phyloP scores from a whole-genome alignment of 2,329 filamentous ascomycete species.

The Colletotrichum eremochloae region DNA sequence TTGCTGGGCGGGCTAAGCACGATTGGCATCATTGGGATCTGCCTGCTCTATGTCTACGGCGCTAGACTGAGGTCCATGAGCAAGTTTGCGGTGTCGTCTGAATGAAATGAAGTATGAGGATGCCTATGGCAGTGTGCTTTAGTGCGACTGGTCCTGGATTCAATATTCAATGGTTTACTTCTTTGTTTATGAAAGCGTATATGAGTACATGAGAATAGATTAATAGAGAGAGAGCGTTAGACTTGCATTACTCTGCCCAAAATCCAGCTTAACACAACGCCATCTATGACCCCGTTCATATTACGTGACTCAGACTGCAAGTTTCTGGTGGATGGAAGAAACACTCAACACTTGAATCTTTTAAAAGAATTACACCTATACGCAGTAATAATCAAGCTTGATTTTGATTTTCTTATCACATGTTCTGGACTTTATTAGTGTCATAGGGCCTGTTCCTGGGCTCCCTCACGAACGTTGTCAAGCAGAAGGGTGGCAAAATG shows the following conservation, averaged over 20 bases:
- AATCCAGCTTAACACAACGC: neutral
- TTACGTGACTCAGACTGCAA: too few relatives aligned
- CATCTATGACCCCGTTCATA: neutral
- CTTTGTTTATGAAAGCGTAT: neutral
- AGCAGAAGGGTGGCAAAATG: too few relatives aligned
- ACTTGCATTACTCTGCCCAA: neutral
- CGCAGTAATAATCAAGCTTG: too few relatives aligned
- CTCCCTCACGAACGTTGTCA: too few relatives aligned
- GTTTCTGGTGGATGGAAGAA: too few relatives aligned
- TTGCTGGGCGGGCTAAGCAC: conserved; percentile 68
- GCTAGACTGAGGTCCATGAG: conserved; percentile 67
- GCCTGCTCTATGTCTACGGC: conserved; percentile 69
- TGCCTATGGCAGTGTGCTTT: neutral
- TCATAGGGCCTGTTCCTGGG: too few relatives aligned
- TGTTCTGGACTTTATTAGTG: too few relatives aligned
- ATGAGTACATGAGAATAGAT: neutral
- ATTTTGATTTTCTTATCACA: too few relatives aligned
- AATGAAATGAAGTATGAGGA: neutral
- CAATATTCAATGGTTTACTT: neutral
- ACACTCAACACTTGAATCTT: too few relatives aligned
- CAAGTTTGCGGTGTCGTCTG: conserved; percentile 64
- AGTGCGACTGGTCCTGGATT: neutral
- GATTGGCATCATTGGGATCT: conserved; percentile 70
- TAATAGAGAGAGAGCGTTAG: neutral
- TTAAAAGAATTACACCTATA: too few relatives aligned